Evolutionary conservation across 75 land plant genomes (phyloP).

Genomic region (Pinus tabuliformis): DNA sequence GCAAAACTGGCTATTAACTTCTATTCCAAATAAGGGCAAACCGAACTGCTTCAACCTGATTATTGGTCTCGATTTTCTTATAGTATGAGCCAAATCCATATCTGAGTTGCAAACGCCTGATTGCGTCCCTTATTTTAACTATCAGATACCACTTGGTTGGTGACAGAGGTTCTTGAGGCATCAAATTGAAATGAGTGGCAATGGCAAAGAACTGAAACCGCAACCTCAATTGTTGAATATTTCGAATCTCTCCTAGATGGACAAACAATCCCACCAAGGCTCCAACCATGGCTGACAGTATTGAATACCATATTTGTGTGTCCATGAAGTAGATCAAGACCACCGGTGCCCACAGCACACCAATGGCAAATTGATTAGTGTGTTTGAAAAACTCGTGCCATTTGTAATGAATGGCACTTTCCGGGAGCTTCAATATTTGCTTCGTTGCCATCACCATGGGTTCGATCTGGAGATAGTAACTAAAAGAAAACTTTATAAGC

Average conservation of each 20-base stretch:
- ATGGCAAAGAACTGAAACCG: slow-evolving; percentile 95
- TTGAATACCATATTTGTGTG: slow-evolving; percentile 87
- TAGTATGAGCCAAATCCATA: slow-evolving; percentile 78
- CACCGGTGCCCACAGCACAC: slow-evolving; percentile 65
- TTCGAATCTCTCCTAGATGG: slow-evolving; percentile 94
- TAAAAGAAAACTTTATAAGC: slow-evolving; percentile 60
- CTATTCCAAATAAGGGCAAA: slow-evolving; percentile 87
- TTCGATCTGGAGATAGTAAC: slow-evolving; percentile 74
- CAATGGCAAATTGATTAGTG: slow-evolving; percentile 69
- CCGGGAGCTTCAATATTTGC: slow-evolving; percentile 17
- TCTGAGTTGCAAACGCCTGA: slow-evolving; percentile 70
- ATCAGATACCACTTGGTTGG: slow-evolving; percentile 34
- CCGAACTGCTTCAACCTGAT: slow-evolving; percentile 65
- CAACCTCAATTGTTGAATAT: slow-evolving; percentile 68
- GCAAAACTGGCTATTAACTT: too few species aligned
- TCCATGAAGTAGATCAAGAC: slow-evolving; percentile 90
- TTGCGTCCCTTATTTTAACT: slow-evolving; percentile 52
- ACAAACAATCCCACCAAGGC: slow-evolving; percentile 79
- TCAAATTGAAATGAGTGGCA: slow-evolving; percentile 86
- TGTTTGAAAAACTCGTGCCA: slow-evolving; percentile 61
- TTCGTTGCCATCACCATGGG: slow-evolving; percentile 66
- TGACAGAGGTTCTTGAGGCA: slow-evolving; percentile 75
- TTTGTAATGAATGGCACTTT: slow-evolving; percentile 18
- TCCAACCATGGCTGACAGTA: slow-evolving; percentile 74
- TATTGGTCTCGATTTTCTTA: slow-evolving; percentile 63